phyloP scores from a whole-genome alignment of 495 filamentous ascomycete species.

The Mycothermus thermophilus region DNA sequence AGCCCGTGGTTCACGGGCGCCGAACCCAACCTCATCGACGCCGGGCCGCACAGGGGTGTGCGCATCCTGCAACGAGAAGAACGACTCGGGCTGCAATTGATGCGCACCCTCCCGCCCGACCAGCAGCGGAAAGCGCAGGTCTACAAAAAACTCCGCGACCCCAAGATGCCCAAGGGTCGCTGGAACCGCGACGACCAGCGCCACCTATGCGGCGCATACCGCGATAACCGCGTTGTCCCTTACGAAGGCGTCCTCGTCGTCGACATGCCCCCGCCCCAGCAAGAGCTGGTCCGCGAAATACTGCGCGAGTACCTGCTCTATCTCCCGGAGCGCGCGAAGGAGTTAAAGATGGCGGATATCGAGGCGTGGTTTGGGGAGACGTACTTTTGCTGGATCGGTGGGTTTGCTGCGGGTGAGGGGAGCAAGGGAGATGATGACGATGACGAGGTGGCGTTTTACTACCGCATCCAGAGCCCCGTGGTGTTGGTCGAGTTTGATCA shows the following conservation, averaged over 20 bases:
- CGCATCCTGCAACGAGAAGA: constrained; percentile 54
- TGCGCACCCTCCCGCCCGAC: constrained; percentile 44
- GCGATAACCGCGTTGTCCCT: constrained; percentile 61
- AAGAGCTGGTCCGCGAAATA: constrained; percentile 40
- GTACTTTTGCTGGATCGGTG: constrained; percentile 66
- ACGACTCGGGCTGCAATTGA: constrained; percentile 44
- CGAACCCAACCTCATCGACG: constrained; percentile 61
- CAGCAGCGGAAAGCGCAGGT: constrained; percentile 39
- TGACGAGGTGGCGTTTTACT: constrained; percentile 74
- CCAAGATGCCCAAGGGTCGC: constrained; percentile 48
- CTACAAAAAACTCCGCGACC: constrained; percentile 43
- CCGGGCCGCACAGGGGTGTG: constrained; percentile 44
- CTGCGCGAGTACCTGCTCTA: constrained; percentile 49
- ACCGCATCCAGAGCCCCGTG: constrained; percentile 59
- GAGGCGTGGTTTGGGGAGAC: constrained; percentile 46
- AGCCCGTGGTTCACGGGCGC: constrained; percentile 64
- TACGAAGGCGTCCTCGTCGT: constrained; percentile 51
- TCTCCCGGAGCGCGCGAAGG: constrained; percentile 39
- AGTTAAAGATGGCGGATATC: constrained; percentile 38
- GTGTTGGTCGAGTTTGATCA: constrained; percentile 65
- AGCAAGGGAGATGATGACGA: too few relatives aligned
- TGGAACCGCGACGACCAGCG: constrained; percentile 67
- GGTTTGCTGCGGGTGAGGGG: constrained; percentile 46
- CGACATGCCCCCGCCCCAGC: constrained; percentile 32
- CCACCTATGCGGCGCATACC: constrained; percentile 58